Evolutionary conservation across 139 green algal genomes (phyloP).

Genomic region (Chlamydomonas incerta): DNA sequence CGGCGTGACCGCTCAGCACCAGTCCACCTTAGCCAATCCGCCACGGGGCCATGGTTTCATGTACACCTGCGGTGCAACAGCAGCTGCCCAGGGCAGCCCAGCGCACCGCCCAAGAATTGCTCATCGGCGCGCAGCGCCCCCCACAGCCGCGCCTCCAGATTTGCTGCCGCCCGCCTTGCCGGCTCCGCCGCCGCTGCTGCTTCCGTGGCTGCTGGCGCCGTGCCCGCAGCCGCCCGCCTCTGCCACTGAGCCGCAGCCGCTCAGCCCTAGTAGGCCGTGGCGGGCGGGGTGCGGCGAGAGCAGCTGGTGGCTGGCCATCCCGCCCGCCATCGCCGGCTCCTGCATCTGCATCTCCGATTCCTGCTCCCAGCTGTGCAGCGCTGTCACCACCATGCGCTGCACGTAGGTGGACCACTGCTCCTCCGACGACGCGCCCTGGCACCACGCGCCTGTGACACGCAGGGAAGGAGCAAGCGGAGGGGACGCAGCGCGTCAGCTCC

Average conservation of each 20-base stretch:
- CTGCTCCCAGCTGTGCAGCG: constrained; percentile 20
- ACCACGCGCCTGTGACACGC: constrained; percentile 41
- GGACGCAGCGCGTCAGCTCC: too few relatives aligned
- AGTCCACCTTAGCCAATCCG: too few relatives aligned
- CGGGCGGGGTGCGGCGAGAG: not conserved
- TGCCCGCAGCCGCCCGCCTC: too few relatives aligned
- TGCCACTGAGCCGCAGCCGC: not conserved
- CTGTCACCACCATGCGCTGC: constrained; percentile 12
- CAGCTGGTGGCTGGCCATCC: not conserved
- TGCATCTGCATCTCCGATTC: constrained; percentile 8
- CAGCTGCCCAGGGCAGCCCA: too few relatives aligned
- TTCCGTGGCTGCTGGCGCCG: not conserved
- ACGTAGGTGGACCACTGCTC: not conserved
- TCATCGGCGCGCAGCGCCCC: not conserved
- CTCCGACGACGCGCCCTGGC: constrained; percentile 9
- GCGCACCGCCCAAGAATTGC: too few relatives aligned
- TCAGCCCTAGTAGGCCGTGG: not conserved
- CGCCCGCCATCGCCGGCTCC: constrained; percentile 9
- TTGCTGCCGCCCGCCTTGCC: not conserved
- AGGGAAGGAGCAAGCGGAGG: not conserved
- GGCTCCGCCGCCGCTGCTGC: not conserved
- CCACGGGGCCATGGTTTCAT: too few relatives aligned
- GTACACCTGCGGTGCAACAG: too few relatives aligned
- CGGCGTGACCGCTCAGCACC: too few relatives aligned
- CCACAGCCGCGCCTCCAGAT: too few relatives aligned